Evolutionary conservation across 192 early-diverging fungal species (phyloP), one percentile per base, ranked within the genome.

Genomic region (Haplosporangium gracile): DNA sequence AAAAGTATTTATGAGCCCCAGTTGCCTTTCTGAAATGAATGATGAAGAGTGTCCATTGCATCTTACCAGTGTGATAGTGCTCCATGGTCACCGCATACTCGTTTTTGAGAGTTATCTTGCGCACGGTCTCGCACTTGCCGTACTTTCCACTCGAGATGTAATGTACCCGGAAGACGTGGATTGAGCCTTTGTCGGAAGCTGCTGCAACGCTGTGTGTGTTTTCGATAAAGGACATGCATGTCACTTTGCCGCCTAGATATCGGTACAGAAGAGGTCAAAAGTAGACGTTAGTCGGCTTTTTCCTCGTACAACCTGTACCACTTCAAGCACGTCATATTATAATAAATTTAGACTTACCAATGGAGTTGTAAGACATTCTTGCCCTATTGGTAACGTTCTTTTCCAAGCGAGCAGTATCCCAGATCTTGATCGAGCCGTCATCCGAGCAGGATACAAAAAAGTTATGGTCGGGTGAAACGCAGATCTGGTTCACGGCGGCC

Each of bases 321-420:
- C 39, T 11, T 2, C 51, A 18, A 53, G 60, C 2, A 26, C 7
- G 55, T 26, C 32, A 0, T 32, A 16, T 10, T 29, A 51, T 18
- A 20, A 18, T 69, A 16, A 13, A 0, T 26, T 18, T 15, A 6
- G 2, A 13, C 63, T 42, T 88, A 93, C 94, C 94, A 80, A 95
- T 92, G 20, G 90, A 89, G 40, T 90, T 89, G 76, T 96, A 95
- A 0, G 91, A 94, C 32, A 94, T 91, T 38, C 95, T 89, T 1
- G 97, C 90, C 51, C 95, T 91, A 77, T 95, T 96, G 24, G 95
- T 93, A 0, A 97, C 96, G 81, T 96, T 98, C 69, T 95, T 96
- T 71, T 96, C 95, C 29, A 98, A 88, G 39, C 95, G 89, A 1
- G 85, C 91, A 42, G 90, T 91, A 86, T 99, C 98, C 94, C 97